phyloP scores from a whole-genome alignment of 2,329 filamentous ascomycete species.

The Penicillium freii region DNA sequence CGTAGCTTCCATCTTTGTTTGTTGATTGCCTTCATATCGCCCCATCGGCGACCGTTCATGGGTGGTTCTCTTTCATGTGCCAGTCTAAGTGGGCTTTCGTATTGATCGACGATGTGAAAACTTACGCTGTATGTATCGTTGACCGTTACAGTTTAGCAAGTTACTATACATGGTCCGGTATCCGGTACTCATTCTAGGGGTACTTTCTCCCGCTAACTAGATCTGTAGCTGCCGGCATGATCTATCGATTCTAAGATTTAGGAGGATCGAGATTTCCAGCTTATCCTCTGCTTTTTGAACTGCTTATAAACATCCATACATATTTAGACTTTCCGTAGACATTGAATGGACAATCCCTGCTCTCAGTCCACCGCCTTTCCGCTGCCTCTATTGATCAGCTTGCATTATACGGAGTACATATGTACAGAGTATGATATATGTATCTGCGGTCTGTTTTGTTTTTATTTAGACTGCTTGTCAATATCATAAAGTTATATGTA shows the following conservation, averaged over 20 bases:
- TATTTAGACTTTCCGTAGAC: background rate
- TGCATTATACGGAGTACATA: background rate
- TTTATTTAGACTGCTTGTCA: background rate
- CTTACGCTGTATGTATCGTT: background rate
- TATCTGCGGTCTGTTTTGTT: background rate
- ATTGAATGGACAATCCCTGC: background rate
- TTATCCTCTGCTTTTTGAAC: background rate
- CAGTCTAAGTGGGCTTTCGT: slow-evolving; percentile 2
- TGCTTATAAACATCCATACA: background rate
- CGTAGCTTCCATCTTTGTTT: slow-evolving; percentile 7
- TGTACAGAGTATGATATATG: background rate
- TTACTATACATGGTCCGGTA: slow-evolving; percentile 1
- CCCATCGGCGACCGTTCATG: slow-evolving; percentile 2
- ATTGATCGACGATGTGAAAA: background rate
- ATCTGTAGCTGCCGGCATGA: background rate
- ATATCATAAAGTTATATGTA: background rate
- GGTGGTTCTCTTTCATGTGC: background rate
- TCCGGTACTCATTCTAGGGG: background rate
- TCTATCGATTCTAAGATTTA: slow-evolving; percentile 1
- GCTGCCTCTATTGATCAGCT: background rate
- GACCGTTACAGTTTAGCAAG: background rate
- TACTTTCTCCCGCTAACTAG: background rate
- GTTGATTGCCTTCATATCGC: background rate
- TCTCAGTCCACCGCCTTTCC: background rate
- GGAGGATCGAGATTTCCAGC: background rate